These are phyloP conservation scores for Arabis alpina DNA, from an alignment of 345 rosid species.

Conservation along the genomic window DNA sequence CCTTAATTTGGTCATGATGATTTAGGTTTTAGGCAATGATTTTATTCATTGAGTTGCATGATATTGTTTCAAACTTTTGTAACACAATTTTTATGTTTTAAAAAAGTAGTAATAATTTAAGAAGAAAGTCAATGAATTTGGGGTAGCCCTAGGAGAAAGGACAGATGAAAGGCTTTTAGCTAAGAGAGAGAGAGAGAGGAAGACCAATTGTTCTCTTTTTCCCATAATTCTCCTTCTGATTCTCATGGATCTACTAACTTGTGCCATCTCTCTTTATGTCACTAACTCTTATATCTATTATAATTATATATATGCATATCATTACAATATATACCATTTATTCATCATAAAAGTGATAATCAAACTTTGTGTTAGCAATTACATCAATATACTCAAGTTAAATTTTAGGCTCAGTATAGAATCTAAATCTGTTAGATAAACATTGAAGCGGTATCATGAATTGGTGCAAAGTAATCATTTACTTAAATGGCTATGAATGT, in stretches of 20 bases:
- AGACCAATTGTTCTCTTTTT: slow-evolving; percentile 32
- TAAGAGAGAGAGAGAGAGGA: slow-evolving; percentile 24
- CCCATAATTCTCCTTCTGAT: slow-evolving; percentile 36
- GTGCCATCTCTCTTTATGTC: slow-evolving; percentile 22
- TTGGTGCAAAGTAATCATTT: not conserved
- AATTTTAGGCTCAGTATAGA: not conserved
- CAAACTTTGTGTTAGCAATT: not conserved
- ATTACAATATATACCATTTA: not conserved
- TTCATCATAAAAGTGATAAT: not conserved
- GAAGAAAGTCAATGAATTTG: slow-evolving; percentile 30
- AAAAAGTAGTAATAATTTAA: slow-evolving; percentile 8
- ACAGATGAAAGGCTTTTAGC: slow-evolving; percentile 31
- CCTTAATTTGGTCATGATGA: not conserved
- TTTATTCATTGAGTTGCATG: not conserved
- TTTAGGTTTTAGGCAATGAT: not conserved
- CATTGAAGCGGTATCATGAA: slow-evolving; percentile 1
- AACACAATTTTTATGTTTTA: not conserved
- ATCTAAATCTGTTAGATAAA: not conserved
- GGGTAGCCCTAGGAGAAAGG: slow-evolving; percentile 29
- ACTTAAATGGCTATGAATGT: not conserved
- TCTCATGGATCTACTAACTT: slow-evolving; percentile 29
- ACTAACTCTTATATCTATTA: not conserved
- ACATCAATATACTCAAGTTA: not conserved
- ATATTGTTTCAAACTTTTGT: not conserved
- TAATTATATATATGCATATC: not conserved